Percentiles rank a stretch among this genome's conserved stretches.
These are phyloP conservation scores for Botrytis cinerea DNA, from an alignment of 2,329 filamentous ascomycete genomes.

Conservation along the genomic window DNA sequence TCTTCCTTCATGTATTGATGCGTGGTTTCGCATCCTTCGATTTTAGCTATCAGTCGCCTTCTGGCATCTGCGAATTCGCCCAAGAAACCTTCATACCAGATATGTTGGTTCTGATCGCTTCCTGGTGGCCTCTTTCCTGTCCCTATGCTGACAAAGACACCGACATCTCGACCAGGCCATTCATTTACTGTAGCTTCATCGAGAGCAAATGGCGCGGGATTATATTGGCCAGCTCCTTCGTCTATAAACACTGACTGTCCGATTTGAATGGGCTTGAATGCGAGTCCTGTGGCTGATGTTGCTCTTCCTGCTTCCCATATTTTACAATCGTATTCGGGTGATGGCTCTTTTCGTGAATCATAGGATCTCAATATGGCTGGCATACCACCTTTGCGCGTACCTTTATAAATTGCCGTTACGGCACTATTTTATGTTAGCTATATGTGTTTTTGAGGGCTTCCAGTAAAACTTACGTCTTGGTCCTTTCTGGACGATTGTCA, in stretches of 20 bases:
- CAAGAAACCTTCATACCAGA: conserved; percentile 94
- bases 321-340: conserved; percentile 88
- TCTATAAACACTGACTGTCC: conserved; percentile 94
- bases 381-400: conserved; percentile 66
- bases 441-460: not conserved
- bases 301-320: conserved; percentile 97
- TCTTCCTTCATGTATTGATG: conserved; percentile 85
- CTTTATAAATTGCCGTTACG: conserved; percentile 88
- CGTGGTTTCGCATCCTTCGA: conserved; percentile 90
- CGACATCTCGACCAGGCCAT: conserved; percentile 91
- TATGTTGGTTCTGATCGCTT: conserved; percentile 68
- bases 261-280: conserved; percentile 94
- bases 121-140: conserved; percentile 79
- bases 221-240: conserved; percentile 88
- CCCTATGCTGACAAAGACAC: conserved; percentile 91
- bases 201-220: conserved; percentile 79
- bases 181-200: conserved; percentile 92
- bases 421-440: conserved; percentile 58
- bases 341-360: conserved; percentile 87
- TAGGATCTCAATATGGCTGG: conserved; percentile 86
- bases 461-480: conserved; percentile 76
- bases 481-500: conserved; percentile 80
- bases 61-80: conserved; percentile 91
- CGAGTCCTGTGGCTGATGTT: conserved; percentile 86
- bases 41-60: conserved; percentile 81